These are phyloP conservation scores for Phaeosphaeriaceae sp. DNA, from an alignment of 2,329 filamentous ascomycete species.

Conservation along the genomic window DNA sequence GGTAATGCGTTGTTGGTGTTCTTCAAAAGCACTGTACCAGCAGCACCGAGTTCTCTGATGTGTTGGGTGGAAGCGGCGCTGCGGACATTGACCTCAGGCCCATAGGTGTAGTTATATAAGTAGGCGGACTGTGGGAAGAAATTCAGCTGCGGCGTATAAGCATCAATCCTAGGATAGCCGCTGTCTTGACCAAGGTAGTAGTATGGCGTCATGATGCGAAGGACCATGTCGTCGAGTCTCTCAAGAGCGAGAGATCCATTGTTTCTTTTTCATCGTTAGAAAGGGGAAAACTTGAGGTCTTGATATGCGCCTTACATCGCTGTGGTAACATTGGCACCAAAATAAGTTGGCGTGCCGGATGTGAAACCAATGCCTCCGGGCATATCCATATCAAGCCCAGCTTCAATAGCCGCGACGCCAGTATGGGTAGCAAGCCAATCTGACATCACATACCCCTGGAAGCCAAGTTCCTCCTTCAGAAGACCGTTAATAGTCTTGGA, in stretches of 20 bases:
- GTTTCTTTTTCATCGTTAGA: slow-evolving; percentile 14
- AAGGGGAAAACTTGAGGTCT: neutral
- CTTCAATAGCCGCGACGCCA: slow-evolving; percentile 53
- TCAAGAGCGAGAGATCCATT: slow-evolving; percentile 51
- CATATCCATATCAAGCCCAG: slow-evolving; percentile 60
- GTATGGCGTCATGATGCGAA: slow-evolving; percentile 56
- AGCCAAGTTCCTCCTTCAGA: slow-evolving; percentile 61
- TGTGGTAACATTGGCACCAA: slow-evolving; percentile 47
- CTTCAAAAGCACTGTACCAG: slow-evolving; percentile 55
- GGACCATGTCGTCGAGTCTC: slow-evolving; percentile 56
- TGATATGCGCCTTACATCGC: slow-evolving; percentile 24
- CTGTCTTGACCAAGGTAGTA: slow-evolving; percentile 52
- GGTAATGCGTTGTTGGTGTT: slow-evolving; percentile 59
- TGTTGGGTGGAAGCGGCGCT: slow-evolving; percentile 44
- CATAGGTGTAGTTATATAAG: slow-evolving; percentile 43
- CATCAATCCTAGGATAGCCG: slow-evolving; percentile 46
- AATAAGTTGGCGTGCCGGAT: slow-evolving; percentile 32
- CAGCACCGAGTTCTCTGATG: slow-evolving; percentile 52
- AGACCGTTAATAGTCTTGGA: slow-evolving; percentile 56
- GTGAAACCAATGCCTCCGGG: slow-evolving; percentile 41
- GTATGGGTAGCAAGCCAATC: slow-evolving; percentile 56
- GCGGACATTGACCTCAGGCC: slow-evolving; percentile 48
- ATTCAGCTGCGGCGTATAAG: slow-evolving; percentile 29
- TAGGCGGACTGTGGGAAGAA: slow-evolving; percentile 25
- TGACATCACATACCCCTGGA: slow-evolving; percentile 53